These are phyloP conservation scores for Pseudogymnoascus sp. DNA, from an alignment of 2,329 filamentous ascomycete species.

Conservation along the genomic window DNA sequence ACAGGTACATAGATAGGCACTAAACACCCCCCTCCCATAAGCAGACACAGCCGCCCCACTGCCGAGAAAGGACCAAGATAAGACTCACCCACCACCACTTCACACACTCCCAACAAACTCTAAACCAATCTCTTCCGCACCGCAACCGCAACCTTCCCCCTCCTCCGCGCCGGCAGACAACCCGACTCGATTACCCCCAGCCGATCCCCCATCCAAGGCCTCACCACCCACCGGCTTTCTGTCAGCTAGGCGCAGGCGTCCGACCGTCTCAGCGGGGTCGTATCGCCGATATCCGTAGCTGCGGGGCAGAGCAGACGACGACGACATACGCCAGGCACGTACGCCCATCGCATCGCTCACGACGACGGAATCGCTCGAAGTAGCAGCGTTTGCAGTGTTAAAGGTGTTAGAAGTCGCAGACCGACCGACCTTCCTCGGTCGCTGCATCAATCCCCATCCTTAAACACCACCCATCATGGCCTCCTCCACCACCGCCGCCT, in stretches of 20 bases:
- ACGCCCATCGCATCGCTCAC: not conserved
- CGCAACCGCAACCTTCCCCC: not conserved
- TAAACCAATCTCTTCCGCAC: constrained; percentile 4
- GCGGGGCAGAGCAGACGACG: not conserved
- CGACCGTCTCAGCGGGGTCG: not conserved
- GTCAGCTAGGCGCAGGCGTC: not conserved
- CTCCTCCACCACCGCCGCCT: not conserved
- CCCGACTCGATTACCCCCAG: not conserved
- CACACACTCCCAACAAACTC: constrained; percentile 3
- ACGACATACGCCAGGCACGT: not conserved
- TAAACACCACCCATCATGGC: not conserved
- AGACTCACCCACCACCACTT: constrained; percentile 3
- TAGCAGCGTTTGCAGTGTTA: no score
- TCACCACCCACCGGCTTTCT: not conserved
- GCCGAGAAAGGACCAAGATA: constrained; percentile 6
- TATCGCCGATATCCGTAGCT: constrained; percentile 3
- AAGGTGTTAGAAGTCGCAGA: not conserved
- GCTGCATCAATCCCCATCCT: not conserved
- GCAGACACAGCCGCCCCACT: not conserved
- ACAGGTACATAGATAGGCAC: no score
- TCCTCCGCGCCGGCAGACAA: not conserved
- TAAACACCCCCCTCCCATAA: not conserved
- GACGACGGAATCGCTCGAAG: not conserved
- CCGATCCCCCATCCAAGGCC: not conserved
- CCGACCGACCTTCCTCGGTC: not conserved